phyloP scores from a whole-genome alignment of 1,284 basidiomycete genomes.

The Microbotryum intermedium region DNA sequence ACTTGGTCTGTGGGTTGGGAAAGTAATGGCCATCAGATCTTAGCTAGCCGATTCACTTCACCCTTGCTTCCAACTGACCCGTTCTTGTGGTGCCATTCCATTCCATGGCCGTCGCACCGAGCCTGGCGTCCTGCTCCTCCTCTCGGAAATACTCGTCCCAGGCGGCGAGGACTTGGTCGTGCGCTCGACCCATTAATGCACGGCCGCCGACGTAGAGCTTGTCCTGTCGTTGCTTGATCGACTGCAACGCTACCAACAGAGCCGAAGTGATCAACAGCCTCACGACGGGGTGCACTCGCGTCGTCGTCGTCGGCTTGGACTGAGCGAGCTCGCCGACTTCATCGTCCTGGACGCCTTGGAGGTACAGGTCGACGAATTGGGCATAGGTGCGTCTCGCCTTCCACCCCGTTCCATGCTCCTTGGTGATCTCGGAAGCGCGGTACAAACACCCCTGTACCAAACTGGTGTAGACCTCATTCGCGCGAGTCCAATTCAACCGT shows the following conservation, averaged over 20 bases:
- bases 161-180: slow-evolving; percentile 4
- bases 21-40: background rate
- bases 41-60: background rate
- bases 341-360: slow-evolving; percentile 3
- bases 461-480: slow-evolving; percentile 13
- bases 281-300: slow-evolving; percentile 7
- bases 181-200: slow-evolving; percentile 7
- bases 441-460: slow-evolving; percentile 15
- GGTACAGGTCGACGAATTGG: slow-evolving; percentile 10
- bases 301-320: background rate
- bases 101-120: background rate
- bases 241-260: slow-evolving; percentile 23
- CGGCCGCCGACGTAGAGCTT: slow-evolving; percentile 21
- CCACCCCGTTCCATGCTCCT: slow-evolving; percentile 16
- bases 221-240: slow-evolving; percentile 22
- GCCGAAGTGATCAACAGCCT: slow-evolving; percentile 16
- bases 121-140: background rate
- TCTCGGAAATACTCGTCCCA: slow-evolving; percentile 9
- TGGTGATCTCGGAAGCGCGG: slow-evolving; percentile 15
- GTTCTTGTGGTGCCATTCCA: background rate
- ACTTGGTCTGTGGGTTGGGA: background rate
- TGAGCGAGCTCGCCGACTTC: background rate
- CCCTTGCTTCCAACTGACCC: slow-evolving; percentile 1
- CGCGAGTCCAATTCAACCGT: background rate
- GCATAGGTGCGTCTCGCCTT: slow-evolving; percentile 8